These are phyloP conservation scores for Chaetomiaceae sp. DNA, from an alignment of 2,329 filamentous ascomycete genomes.

Conservation along the genomic window DNA sequence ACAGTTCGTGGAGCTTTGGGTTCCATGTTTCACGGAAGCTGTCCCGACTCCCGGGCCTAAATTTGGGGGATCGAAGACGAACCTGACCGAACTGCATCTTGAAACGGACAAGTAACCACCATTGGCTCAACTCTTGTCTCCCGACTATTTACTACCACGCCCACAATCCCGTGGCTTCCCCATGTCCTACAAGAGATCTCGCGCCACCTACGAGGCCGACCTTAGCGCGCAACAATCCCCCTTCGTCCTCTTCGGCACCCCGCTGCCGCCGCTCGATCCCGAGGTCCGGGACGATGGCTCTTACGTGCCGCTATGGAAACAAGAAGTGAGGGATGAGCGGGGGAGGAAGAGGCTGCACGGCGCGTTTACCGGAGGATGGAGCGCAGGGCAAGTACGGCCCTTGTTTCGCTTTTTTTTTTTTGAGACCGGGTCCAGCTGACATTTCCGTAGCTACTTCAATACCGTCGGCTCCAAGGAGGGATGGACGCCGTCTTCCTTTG, in stretches of 20 bases:
- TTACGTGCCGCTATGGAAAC: slow-evolving; percentile 95
- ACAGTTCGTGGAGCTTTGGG: too few relatives aligned
- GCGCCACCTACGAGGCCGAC: slow-evolving; percentile 73
- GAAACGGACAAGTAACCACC: too few relatives aligned
- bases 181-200: slow-evolving; percentile 79
- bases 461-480: slow-evolving; percentile 98
- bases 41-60: too few relatives aligned
- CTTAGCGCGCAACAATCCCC: slow-evolving; percentile 62
- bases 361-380: slow-evolving; percentile 94
- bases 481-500: slow-evolving; percentile 88
- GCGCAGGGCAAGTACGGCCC: slow-evolving; percentile 68
- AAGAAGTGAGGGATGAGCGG: slow-evolving; percentile 90
- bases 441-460: slow-evolving; percentile 76
- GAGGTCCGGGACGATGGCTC: slow-evolving; percentile 82
- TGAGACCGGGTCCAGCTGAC: slow-evolving; percentile 6
- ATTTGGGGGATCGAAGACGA: too few relatives aligned
- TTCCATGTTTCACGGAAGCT: too few relatives aligned
- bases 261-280: slow-evolving; percentile 71
- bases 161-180: slow-evolving; percentile 15
- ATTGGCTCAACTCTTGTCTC: too few relatives aligned
- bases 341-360: slow-evolving; percentile 89
- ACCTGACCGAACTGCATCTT: too few relatives aligned
- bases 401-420: too few relatives aligned
- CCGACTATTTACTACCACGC: neutral
- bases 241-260: slow-evolving; percentile 77